Evolutionary conservation across 495 filamentous ascomycete species (phyloP).

Genomic region (Xylaria cubensis): DNA sequence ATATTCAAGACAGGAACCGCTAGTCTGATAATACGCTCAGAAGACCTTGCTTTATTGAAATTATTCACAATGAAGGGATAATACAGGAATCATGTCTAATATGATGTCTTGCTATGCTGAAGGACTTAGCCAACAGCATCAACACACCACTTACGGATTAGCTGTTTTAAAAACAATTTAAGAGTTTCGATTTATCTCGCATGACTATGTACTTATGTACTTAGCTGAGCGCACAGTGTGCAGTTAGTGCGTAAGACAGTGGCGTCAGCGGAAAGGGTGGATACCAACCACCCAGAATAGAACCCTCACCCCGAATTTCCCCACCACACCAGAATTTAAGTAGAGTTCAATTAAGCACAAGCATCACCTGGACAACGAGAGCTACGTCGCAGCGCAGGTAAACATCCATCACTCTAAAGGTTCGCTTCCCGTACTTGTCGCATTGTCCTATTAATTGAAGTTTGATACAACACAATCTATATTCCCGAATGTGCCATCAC

Average conservation of each 20-base stretch:
- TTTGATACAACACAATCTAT: background rate
- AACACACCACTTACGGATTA: too few relatives aligned
- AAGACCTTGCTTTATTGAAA: too few relatives aligned
- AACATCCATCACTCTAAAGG: background rate
- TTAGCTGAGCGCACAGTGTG: background rate
- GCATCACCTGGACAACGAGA: slow-evolving; percentile 7
- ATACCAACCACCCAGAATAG: background rate
- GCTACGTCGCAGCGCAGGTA: background rate
- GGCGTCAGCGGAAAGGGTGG: background rate
- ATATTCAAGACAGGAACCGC: too few relatives aligned
- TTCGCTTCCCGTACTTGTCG: background rate
- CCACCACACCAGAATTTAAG: background rate
- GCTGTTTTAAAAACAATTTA: too few relatives aligned
- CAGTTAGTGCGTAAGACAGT: background rate
- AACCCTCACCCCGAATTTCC: background rate
- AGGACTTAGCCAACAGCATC: too few relatives aligned
- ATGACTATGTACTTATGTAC: too few relatives aligned
- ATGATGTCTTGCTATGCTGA: too few relatives aligned
- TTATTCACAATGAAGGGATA: too few relatives aligned
- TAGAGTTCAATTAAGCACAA: slow-evolving; percentile 1
- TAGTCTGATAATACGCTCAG: too few relatives aligned
- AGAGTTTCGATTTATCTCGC: too few relatives aligned
- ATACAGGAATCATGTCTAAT: too few relatives aligned
- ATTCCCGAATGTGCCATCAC: background rate
- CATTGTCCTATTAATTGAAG: slow-evolving; percentile 1